These are phyloP conservation scores for Aaosphaeria arxii DNA, from an alignment of 2,329 filamentous ascomycete species.

Conservation along the genomic window DNA sequence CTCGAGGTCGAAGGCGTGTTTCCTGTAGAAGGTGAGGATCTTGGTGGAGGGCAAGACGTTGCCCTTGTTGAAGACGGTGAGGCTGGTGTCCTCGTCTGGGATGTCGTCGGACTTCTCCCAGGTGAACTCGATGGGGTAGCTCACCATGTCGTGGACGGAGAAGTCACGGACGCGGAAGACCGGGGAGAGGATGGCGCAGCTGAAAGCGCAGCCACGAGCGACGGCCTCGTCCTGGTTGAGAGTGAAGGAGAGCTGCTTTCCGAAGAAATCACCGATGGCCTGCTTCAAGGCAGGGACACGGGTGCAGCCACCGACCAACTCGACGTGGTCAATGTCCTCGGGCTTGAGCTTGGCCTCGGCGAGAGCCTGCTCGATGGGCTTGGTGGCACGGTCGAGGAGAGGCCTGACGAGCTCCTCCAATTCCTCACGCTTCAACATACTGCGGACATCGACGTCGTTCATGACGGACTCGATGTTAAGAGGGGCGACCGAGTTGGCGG, in stretches of 20 bases:
- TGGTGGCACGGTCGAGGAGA: constrained; percentile 68
- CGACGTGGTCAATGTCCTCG: constrained; percentile 90
- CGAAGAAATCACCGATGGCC: constrained; percentile 81
- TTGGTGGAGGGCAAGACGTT: constrained; percentile 98
- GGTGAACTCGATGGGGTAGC: constrained; percentile 96
- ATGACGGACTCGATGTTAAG: constrained; percentile 98
- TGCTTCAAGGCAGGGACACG: constrained; percentile 94
- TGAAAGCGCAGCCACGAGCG: constrained; percentile 92
- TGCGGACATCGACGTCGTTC: constrained; percentile 90
- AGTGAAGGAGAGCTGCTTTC: constrained; percentile 88
- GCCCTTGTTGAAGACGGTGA: constrained; percentile 96
- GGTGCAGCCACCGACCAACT: constrained; percentile 91
- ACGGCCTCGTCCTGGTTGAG: constrained; percentile 98
- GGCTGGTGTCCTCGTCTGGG: constrained; percentile 93
- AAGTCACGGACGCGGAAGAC: constrained; percentile 99
- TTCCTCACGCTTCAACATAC: constrained; percentile 90
- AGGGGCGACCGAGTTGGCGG: constrained; percentile 50
- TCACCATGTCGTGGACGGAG: constrained; percentile 93
- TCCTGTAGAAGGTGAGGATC: constrained; percentile 98
- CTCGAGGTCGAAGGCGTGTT: constrained; percentile 95
- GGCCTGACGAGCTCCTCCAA: constrained; percentile 88
- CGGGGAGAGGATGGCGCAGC: constrained; percentile 94
- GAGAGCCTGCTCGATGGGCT: constrained; percentile 84
- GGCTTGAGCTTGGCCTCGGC: constrained; percentile 87
- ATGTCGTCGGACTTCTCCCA: constrained; percentile 99